Evolutionary conservation across 768 basidiomycete species (phyloP), one percentile per base, ranked within the genome.

Genomic region (Lanmaoa rubissima): DNA sequence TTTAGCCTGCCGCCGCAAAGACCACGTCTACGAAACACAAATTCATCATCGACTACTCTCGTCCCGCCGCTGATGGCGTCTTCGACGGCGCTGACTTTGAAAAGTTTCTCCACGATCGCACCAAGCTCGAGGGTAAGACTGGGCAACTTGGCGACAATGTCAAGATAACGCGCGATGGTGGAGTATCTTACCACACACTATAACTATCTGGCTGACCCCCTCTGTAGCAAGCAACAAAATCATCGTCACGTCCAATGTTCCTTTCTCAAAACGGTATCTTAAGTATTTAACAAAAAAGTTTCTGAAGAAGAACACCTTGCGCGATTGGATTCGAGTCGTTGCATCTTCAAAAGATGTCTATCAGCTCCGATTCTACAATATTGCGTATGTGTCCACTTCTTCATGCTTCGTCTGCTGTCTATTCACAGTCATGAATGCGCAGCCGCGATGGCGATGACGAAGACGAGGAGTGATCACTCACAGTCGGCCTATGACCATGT

Each of bases 281-380:
- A 98, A 98, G 78, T 99, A 98, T 78, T 82, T 98, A 59, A 98
- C 96, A 61, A 98, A 98, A 84, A 96, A 96, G 81, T 95, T 93
- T 83, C 82, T 98, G 77, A 98, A 98, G 85, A 97, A 97, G 85
- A 94, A 95, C 79, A 78, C 81, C 44, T 82, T 97, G 66, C 88
- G 94, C 63, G 95, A 98, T 78, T 98, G 94, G 91, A 93, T 98
- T 73, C 94, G 94, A 54, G 96, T 99, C 63, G 93, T 98, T 64
- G 93, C 97, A 41, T 87, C 93, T 32, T 82, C 86, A 52, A 97
- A 98, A 80, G 92, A 97, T 73, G 84, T 82, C 66, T 99, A 98
- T 78, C 87, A 94, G 69, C 87, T 99, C 63, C 84, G 88, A 65
- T 96, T 95, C 89, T 95, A 91, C 81, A 94, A 93, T 73, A 90